These are phyloP conservation scores for Clathrus columnatus DNA, from an alignment of 768 basidiomycete species.

Conservation along the genomic window DNA sequence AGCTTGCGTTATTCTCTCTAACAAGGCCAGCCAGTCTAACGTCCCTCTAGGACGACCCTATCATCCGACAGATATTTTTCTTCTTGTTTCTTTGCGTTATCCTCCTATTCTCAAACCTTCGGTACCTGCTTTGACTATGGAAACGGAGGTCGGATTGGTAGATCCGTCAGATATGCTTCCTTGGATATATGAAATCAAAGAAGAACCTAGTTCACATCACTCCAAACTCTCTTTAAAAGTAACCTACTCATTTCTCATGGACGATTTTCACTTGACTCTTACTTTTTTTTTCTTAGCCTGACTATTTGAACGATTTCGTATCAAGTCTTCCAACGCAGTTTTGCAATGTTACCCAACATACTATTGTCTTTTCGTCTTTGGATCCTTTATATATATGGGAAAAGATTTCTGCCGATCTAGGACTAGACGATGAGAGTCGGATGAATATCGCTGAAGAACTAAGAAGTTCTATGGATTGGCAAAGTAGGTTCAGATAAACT, in stretches of 20 bases:
- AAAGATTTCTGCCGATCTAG: conserved; percentile 32
- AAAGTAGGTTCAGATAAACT: background rate
- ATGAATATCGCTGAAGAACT: background rate
- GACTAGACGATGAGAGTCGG: background rate
- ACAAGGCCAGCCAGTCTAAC: conserved; percentile 27
- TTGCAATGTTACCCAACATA: background rate
- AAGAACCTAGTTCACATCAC: background rate
- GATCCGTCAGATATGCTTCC: conserved; percentile 54
- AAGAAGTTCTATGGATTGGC: background rate
- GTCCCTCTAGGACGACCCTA: conserved; percentile 26
- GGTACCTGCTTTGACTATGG: conserved; percentile 23
- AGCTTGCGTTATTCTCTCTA: conserved; percentile 31
- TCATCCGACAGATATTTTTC: conserved; percentile 35
- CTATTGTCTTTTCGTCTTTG: background rate
- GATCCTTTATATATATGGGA: conserved; percentile 34
- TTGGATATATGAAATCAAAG: conserved; percentile 28
- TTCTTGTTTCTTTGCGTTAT: conserved; percentile 38
- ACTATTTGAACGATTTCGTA: background rate
- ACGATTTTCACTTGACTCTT: background rate
- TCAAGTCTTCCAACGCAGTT: background rate
- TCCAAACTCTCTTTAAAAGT: background rate
- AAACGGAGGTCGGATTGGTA: conserved; percentile 35
- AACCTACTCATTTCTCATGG: background rate
- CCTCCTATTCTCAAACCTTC: conserved; percentile 32
- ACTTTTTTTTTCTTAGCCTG: background rate